phyloP scores from a whole-genome alignment of 208 protist species.

The Leishmania major region DNA sequence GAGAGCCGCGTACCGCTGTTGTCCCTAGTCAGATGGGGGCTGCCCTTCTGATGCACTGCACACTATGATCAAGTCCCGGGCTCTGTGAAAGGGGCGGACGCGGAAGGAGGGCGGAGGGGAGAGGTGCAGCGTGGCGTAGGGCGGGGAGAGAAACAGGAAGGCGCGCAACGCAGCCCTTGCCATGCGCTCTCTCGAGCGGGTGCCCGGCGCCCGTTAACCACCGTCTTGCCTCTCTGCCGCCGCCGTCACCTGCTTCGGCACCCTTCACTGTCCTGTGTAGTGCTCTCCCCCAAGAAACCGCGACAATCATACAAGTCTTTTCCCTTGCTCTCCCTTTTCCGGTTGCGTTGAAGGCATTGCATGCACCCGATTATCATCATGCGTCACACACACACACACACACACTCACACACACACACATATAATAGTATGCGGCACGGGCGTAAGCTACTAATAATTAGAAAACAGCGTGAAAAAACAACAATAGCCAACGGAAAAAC shows the following conservation, averaged over 20 bases:
- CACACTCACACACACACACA: background rate
- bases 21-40: background rate
- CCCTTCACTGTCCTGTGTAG: background rate
- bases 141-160: background rate
- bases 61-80: background rate
- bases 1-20: background rate
- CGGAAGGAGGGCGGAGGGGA: background rate
- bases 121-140: background rate
- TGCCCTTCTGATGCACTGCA: background rate
- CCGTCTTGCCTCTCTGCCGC: background rate
- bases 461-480: background rate
- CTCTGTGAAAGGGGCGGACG: background rate
- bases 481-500: background rate
- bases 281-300: background rate
- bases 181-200: background rate
- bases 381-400: background rate
- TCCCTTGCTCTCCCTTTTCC: background rate
- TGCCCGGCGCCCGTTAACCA: background rate
- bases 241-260: background rate
- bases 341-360: background rate
- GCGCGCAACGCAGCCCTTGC: background rate
- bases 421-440: background rate
- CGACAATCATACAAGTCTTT: background rate
- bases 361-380: background rate
- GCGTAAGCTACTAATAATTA: no score